Conservation (phyloP, 768 basidiomycete genomes). For the Serendipita indica region DNA sequence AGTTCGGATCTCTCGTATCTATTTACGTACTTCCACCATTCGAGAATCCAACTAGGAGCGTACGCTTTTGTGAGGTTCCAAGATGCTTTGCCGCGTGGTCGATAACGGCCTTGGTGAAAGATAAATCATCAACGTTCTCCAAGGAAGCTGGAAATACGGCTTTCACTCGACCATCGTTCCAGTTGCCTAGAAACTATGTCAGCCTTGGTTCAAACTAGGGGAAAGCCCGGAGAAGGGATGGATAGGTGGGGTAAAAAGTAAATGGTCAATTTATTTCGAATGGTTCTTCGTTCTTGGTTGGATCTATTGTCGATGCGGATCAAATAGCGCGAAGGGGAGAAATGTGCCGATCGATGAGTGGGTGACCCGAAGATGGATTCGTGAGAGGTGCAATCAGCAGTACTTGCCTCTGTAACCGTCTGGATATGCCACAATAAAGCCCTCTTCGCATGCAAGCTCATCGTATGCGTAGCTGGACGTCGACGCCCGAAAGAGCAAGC, state of each 20-base stretch:
- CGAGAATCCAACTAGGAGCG: background rate
- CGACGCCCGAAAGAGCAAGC: background rate
- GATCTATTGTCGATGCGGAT: too few species aligned
- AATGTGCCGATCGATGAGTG: background rate
- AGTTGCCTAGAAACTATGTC: conserved; percentile 2
- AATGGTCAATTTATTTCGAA: too few species aligned
- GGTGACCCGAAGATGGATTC: background rate
- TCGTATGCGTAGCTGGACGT: conserved; percentile 4
- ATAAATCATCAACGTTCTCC: background rate
- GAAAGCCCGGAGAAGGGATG: too few species aligned
- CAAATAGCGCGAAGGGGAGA: background rate
- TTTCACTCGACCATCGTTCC: background rate
- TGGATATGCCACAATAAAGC: conserved; percentile 5
- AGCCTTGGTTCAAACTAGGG: too few species aligned
- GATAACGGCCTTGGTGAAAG: background rate
- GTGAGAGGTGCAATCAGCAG: background rate
- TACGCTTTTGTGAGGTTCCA: background rate
- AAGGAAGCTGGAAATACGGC: background rate
- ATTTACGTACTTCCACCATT: conserved; percentile 1
- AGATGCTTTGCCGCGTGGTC: background rate
- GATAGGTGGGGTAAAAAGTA: too few species aligned
- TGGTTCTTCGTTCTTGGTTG: too few species aligned
- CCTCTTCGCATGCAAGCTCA: background rate
- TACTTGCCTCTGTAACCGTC: conserved; percentile 1
- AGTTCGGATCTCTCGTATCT: background rate